Evolutionary conservation across 805 yeast species (phyloP).

Genomic region (Zygotorulaspora sp.): DNA sequence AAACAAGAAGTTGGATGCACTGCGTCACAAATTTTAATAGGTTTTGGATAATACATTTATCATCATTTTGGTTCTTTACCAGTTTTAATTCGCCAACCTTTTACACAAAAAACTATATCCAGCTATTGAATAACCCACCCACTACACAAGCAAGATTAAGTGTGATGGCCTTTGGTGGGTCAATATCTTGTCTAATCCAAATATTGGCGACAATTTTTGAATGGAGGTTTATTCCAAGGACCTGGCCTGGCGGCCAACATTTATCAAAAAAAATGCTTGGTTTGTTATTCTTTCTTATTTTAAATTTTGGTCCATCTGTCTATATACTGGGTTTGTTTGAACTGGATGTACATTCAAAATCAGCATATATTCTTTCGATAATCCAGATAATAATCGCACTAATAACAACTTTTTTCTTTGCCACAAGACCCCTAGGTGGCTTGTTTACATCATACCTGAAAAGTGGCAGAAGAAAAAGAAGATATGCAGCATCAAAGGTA

Average conservation of each 20-base stretch:
- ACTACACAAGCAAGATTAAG: conserved; percentile 50
- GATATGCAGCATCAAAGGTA: conserved; percentile 46
- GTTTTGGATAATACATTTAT: conserved; percentile 71
- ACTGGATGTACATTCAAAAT: conserved; percentile 29
- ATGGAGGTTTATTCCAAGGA: conserved; percentile 59
- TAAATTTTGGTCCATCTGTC: conserved; percentile 49
- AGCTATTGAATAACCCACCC: conserved; percentile 55
- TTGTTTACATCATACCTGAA: conserved; percentile 44
- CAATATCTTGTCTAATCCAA: conserved; percentile 53
- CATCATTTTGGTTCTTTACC: conserved; percentile 75
- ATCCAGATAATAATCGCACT: conserved; percentile 55
- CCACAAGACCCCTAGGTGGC: conserved; percentile 57
- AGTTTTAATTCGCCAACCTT: conserved; percentile 62
- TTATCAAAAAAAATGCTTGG: conserved; percentile 45
- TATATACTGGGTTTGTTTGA: conserved; percentile 43
- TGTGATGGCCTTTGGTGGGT: conserved; percentile 63
- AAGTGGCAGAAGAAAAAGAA: conserved; percentile 36
- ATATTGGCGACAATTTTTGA: conserved; percentile 55
- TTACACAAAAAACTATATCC: conserved; percentile 55
- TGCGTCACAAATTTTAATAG: conserved; percentile 68
- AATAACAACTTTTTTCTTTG: conserved; percentile 49
- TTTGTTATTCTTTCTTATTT: conserved; percentile 39
- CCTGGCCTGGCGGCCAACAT: conserved; percentile 68
- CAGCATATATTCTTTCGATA: conserved; percentile 43
- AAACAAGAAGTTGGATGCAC: conserved; percentile 74